Percentiles rank a stretch among this genome's conserved stretches.
Conservation (phyloP, 106 monocot species). For the Allium fistulosum region DNA sequence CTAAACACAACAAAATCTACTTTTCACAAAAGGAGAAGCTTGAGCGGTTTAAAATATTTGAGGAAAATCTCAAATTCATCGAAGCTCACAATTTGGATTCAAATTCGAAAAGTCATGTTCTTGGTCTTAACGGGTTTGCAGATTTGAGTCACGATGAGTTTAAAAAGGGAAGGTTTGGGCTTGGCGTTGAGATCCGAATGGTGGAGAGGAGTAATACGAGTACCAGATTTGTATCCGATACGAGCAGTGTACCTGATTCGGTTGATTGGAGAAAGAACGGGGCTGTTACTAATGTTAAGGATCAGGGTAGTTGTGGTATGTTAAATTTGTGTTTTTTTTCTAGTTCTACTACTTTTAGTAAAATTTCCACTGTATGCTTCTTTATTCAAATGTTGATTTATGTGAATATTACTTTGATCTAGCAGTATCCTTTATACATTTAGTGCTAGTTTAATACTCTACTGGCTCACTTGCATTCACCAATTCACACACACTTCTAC, state of each 20-base stretch:
- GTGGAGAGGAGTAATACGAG: conserved; percentile 6
- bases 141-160: conserved; percentile 70
- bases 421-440: too few species aligned
- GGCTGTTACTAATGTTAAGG: conserved; percentile 78
- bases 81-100: conserved; percentile 29
- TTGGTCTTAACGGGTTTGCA: conserved; percentile 59
- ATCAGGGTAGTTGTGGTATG: conserved; percentile 89
- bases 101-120: conserved; percentile 7
- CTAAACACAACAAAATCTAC: conserved; percentile 33
- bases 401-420: too few species aligned
- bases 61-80: conserved; percentile 56
- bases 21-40: conserved; percentile 55
- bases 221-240: conserved; percentile 11
- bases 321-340: not conserved
- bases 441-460: too few species aligned
- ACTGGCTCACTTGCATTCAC: too few species aligned
- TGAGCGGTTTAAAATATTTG: conserved; percentile 34
- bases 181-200: conserved; percentile 11
- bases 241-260: conserved; percentile 33
- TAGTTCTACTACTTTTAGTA: too few species aligned
- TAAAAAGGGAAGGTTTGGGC: conserved; percentile 42
- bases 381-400: too few species aligned
- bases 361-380: too few species aligned
- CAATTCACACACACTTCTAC: too few species aligned
- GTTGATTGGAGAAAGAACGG: conserved; percentile 90